Evolutionary conservation across 2,329 filamentous ascomycete genomes (phyloP).

Genomic region (Magnaporthales sp.): DNA sequence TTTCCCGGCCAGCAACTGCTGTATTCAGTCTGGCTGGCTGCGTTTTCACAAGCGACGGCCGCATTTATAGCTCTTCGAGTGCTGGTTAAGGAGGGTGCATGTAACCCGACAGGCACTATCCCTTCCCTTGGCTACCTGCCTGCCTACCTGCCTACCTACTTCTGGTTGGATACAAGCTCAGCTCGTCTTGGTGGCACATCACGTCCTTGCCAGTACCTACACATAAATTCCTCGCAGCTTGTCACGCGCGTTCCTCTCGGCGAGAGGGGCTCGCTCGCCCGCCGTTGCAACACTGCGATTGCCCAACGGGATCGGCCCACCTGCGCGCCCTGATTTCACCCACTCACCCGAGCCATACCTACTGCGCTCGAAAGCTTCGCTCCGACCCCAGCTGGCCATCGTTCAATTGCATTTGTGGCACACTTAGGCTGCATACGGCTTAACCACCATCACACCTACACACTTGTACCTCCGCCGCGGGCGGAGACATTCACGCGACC

Average conservation of each 20-base stretch:
- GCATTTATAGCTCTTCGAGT: neutral
- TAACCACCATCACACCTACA: neutral
- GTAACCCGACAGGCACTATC: conserved; percentile 1
- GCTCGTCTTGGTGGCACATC: neutral
- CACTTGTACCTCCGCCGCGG: neutral
- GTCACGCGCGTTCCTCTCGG: neutral
- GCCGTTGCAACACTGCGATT: neutral
- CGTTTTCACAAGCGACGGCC: neutral
- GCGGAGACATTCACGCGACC: conserved; percentile 18
- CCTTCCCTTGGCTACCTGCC: neutral
- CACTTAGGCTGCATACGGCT: neutral
- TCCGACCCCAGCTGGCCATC: neutral
- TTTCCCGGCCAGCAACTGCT: neutral
- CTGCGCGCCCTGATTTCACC: neutral
- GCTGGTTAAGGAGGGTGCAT: conserved; percentile 4
- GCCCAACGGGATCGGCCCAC: neutral
- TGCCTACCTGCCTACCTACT: neutral
- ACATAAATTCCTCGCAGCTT: neutral
- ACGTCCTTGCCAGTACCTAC: conserved; percentile 1
- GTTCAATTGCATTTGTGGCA: neutral
- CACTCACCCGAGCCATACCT: neutral
- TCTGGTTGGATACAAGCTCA: conserved; percentile 1
- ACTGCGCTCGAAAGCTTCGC: neutral
- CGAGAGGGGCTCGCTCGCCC: neutral
- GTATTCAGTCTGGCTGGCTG: neutral